Evolutionary conservation across 108 stramenopile genomes (phyloP).

Genomic region (Pseudonitzschia multistriata): DNA sequence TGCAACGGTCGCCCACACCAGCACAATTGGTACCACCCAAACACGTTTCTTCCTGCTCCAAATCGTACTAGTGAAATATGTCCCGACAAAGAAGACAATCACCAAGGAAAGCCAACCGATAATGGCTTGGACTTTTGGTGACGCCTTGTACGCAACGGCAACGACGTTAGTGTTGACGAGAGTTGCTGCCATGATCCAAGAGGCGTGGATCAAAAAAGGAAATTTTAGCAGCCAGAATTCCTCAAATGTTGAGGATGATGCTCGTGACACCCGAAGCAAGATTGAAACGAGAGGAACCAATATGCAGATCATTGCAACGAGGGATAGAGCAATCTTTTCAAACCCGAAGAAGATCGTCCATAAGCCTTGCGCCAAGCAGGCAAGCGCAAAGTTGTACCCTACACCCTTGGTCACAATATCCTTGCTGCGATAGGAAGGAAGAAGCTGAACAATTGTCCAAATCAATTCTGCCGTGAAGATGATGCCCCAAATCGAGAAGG

Average conservation of each 20-base stretch:
- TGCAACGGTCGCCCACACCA: conserved; percentile 66
- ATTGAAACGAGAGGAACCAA: conserved; percentile 25
- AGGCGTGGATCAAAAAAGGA: conserved; percentile 76
- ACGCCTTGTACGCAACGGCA: conserved; percentile 38
- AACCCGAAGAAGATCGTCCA: conserved; percentile 74
- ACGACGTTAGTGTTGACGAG: conserved; percentile 74
- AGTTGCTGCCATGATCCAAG: conserved; percentile 84
- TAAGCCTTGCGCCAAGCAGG: conserved; percentile 49
- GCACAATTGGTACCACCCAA: conserved; percentile 57
- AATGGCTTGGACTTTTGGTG: conserved; percentile 42
- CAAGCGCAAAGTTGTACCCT: conserved; percentile 53
- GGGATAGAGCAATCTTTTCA: conserved; percentile 54
- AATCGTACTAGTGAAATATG: conserved; percentile 27
- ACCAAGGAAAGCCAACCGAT: conserved; percentile 54
- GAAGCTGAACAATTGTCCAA: conserved; percentile 57
- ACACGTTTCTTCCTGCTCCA: conserved; percentile 9
- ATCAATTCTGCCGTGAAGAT: conserved; percentile 71
- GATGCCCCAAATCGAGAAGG: conserved; percentile 83
- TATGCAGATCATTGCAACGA: conserved; percentile 62
- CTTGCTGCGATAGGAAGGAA: conserved; percentile 32
- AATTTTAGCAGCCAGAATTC: conserved; percentile 73
- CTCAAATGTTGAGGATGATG: not conserved
- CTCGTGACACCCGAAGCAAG: conserved; percentile 1
- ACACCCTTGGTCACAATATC: conserved; percentile 53
- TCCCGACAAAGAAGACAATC: conserved; percentile 48